Evolutionary conservation across 148 eudicot genomes (phyloP).

Genomic region (Arbutus unedo): DNA sequence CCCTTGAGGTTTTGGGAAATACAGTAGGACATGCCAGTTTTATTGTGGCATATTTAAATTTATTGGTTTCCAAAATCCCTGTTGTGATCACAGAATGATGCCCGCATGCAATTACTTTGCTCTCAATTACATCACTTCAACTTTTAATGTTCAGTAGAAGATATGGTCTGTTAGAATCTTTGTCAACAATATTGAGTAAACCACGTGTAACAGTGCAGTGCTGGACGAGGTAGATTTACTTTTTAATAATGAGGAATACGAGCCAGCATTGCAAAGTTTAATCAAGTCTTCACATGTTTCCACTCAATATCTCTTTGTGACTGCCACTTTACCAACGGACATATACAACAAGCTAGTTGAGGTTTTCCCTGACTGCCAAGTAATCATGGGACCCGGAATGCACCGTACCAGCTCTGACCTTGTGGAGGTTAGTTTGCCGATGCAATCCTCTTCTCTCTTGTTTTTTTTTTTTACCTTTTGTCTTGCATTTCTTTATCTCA

Average conservation of each 20-base stretch:
- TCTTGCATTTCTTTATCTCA: background rate
- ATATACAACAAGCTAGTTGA: conserved; percentile 85
- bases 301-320: conserved; percentile 88
- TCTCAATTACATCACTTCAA: background rate
- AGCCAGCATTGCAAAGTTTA: conserved; percentile 68
- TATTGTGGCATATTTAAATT: background rate
- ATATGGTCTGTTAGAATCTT: background rate
- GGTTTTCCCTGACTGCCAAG: conserved; percentile 85
- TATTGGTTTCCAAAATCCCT: background rate
- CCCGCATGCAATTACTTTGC: background rate
- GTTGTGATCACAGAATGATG: background rate
- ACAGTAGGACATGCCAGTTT: background rate
- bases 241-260: conserved; percentile 80
- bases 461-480: background rate
- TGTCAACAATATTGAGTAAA: conserved; percentile 13
- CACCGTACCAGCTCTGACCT: conserved; percentile 90
- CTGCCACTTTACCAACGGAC: conserved; percentile 85
- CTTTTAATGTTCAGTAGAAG: background rate
- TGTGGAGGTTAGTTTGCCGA: conserved; percentile 64
- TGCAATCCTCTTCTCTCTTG: conserved; percentile 7
- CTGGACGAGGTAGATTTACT: conserved; percentile 96
- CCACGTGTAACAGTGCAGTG: conserved; percentile 62
- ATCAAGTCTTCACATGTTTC: conserved; percentile 61
- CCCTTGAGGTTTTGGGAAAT: background rate
- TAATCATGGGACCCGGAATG: conserved; percentile 92